phyloP scores from a whole-genome alignment of 768 basidiomycete species.

The Suillus discolor region DNA sequence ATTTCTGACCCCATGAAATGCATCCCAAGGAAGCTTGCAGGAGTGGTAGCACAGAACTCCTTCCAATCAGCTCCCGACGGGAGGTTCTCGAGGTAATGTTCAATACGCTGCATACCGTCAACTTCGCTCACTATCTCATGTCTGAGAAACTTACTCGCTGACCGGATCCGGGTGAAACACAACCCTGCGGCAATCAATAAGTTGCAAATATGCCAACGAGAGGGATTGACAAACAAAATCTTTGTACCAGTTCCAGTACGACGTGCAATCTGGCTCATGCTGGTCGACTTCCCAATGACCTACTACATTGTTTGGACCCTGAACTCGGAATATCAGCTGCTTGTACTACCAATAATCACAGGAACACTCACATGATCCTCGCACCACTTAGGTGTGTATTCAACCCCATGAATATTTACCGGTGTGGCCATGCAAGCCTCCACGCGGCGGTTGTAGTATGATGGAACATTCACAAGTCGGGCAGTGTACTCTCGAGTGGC shows the following conservation, averaged over 20 bases:
- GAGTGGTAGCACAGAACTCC: conserved; percentile 36
- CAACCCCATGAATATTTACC: conserved; percentile 25
- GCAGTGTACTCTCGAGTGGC: conserved; percentile 34
- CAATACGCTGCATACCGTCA: conserved; percentile 24
- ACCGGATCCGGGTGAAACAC: neutral
- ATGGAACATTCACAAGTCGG: conserved; percentile 29
- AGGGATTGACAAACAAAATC: conserved; percentile 12
- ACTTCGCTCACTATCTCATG: neutral
- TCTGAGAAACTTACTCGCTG: conserved; percentile 2
- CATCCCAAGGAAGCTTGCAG: conserved; percentile 24
- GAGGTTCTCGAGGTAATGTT: conserved; percentile 31
- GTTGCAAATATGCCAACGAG: neutral
- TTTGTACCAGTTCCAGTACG: conserved; percentile 28
- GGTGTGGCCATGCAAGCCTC: conserved; percentile 27
- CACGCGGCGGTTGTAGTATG: conserved; percentile 18
- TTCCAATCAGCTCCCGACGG: conserved; percentile 30
- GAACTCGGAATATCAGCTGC: conserved; percentile 3
- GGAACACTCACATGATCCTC: conserved; percentile 21
- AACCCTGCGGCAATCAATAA: conserved; percentile 3
- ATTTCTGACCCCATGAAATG: conserved; percentile 26
- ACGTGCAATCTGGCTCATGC: conserved; percentile 27
- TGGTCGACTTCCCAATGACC: conserved; percentile 31
- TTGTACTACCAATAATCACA: neutral
- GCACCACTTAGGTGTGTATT: conserved; percentile 21
- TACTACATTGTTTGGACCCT: conserved; percentile 20